phyloP scores from a whole-genome alignment of 2,329 filamentous ascomycete species.

The Lojkania enalia region DNA sequence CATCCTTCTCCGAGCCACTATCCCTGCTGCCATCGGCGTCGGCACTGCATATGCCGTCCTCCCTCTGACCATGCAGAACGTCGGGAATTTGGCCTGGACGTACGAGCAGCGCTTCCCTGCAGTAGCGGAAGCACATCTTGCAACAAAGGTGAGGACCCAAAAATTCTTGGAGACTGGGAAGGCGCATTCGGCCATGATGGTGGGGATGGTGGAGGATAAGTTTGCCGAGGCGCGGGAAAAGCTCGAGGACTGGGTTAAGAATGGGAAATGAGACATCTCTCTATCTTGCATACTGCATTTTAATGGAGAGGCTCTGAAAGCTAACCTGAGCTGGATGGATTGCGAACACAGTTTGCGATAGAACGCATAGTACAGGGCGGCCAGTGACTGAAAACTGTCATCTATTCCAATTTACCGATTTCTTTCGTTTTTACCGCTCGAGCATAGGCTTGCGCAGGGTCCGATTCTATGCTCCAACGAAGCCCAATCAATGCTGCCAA shows the following conservation, averaged over 20 bases:
- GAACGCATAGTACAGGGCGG: too few species aligned
- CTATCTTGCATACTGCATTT: too few species aligned
- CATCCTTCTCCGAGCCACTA: conserved; percentile 74
- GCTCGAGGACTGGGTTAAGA: conserved; percentile 87
- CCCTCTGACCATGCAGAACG: conserved; percentile 87
- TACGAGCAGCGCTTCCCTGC: conserved; percentile 90
- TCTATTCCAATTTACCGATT: too few species aligned
- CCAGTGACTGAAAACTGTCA: not conserved
- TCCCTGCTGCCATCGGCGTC: conserved; percentile 79
- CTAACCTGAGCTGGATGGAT: too few species aligned
- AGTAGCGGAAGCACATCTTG: conserved; percentile 78
- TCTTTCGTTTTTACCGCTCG: too few species aligned
- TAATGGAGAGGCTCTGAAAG: too few species aligned
- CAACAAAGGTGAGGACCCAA: conserved; percentile 68
- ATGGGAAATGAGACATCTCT: conserved; percentile 67
- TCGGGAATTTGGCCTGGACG: conserved; percentile 82
- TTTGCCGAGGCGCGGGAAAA: conserved; percentile 74
- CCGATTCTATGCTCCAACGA: too few species aligned
- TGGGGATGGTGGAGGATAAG: conserved; percentile 77
- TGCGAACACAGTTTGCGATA: too few species aligned
- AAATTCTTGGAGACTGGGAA: conserved; percentile 73
- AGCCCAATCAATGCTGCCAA: too few species aligned
- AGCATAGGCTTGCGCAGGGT: too few species aligned
- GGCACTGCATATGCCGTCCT: conserved; percentile 82
- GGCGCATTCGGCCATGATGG: conserved; percentile 71